Evolutionary conservation across 1,139 yeast genomes (phyloP), one percentile per base, ranked within the genome.

Genomic region (Spencermartinsiella ligniputridi): DNA sequence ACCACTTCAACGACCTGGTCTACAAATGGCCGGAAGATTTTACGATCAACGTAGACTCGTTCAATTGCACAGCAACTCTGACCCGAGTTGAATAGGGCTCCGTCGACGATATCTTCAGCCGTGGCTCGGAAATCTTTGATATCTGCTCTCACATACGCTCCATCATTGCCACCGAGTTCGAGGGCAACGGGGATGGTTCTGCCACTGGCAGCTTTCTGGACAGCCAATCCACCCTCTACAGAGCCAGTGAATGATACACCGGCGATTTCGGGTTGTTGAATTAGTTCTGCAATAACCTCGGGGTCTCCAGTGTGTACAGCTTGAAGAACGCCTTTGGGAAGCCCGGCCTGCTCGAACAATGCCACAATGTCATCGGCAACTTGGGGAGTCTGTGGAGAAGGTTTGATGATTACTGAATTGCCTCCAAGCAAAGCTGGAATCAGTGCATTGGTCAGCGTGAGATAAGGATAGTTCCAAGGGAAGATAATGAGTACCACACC

Each of bases 21-120:
- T 39, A 85, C 65, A 63, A 85, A 86, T 58, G 78, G 69, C 47
- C 87, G 94, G 61, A 84, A 83, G 35, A 87, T 67, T 1, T 72
- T 65, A 44, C 76, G 81, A 54, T 87, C 89, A 25, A 87, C 84
- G 54, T 83, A 84, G 35, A 88, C 75, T 52, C 97, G 74, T 50
- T 92, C 88, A 47, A 90, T 88, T 45, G 95, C 88, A 35, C 94
- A 87, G 71, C 97, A 89, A 42, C 88, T 83, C 67, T 89, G 96
- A 37, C 97, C 97, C 59, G 84, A 79, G 68, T 89, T 89, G 64
- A 74, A 75, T 75, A 86, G 81, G 51, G 89, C 79, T 55, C 96
- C 97, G 52, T 78, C 70, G 20, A 92, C 88, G 37, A 90, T 81
- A 83, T 94, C 86, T 62, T 84, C 84, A 29, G 83, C 89, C 38